A percentile compares a stretch with the other conserved stretches of the same genome.
phyloP scores from a whole-genome alignment of 225 moss, liverwort and hornwort species.

The Marchantia polymorpha region DNA sequence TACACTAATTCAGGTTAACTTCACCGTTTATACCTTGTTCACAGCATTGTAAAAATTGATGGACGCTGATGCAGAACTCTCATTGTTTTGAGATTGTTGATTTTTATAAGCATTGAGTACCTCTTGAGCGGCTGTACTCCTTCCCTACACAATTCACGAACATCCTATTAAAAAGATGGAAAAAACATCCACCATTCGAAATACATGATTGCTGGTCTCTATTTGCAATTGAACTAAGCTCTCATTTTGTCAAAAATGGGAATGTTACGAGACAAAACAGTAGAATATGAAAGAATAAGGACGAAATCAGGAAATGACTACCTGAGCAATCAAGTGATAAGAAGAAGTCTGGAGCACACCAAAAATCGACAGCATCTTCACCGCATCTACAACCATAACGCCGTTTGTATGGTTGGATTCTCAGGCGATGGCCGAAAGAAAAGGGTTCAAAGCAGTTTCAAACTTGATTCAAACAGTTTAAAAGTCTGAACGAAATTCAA shows the following conservation, averaged over 20 bases:
- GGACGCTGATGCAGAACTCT: background rate
- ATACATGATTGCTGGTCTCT: too few relatives aligned
- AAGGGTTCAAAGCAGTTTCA: background rate
- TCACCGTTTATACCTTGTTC: background rate
- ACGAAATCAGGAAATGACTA: background rate
- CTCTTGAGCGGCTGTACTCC: background rate
- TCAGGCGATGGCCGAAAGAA: background rate
- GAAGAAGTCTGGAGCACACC: conserved; percentile 18
- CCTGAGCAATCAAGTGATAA: conserved; percentile 13
- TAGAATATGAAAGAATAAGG: background rate
- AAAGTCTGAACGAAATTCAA: too few relatives aligned
- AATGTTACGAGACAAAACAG: too few relatives aligned
- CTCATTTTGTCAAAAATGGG: too few relatives aligned
- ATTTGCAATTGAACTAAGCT: too few relatives aligned
- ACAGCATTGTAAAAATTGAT: conserved; percentile 7
- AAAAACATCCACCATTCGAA: too few relatives aligned
- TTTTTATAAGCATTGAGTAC: background rate
- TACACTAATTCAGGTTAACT: background rate
- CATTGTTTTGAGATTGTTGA: background rate
- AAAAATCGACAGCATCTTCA: conserved; percentile 2
- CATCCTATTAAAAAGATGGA: background rate
- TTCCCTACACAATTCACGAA: background rate
- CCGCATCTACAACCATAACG: conserved; percentile 11
- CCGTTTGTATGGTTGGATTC: background rate
- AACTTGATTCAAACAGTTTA: background rate